Percentiles rank a stretch among this genome's conserved stretches.
Conservation (phyloP, 148 eudicot genomes). For the Oxyria digyna region DNA sequence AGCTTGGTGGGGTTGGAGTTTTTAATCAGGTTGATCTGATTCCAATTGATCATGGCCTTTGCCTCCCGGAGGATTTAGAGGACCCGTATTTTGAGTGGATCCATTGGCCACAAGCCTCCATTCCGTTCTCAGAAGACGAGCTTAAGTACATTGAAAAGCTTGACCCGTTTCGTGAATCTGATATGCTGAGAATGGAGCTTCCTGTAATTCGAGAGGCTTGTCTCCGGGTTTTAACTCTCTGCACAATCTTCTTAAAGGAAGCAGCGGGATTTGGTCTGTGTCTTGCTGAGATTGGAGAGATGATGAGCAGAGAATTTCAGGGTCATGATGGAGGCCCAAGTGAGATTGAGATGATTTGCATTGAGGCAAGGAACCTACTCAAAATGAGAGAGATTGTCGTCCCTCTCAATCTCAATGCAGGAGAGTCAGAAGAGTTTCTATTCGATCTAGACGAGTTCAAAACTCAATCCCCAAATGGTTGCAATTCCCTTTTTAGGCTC, state of each 20-base stretch:
- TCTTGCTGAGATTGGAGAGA: constrained; percentile 36
- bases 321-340: constrained; percentile 21
- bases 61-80: constrained; percentile 31
- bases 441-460: constrained; percentile 17
- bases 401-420: not conserved
- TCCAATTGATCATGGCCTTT: constrained; percentile 37
- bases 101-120: constrained; percentile 37
- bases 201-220: constrained; percentile 35
- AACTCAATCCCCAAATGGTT: not conserved
- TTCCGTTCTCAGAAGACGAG: constrained; percentile 31
- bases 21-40: constrained; percentile 26
- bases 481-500: constrained; percentile 13
- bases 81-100: constrained; percentile 40
- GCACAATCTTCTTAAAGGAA: constrained; percentile 27
- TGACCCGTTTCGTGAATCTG: constrained; percentile 22
- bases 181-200: constrained; percentile 27
- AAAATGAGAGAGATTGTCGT: not conserved
- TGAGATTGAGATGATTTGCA: constrained; percentile 27
- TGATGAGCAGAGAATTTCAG: constrained; percentile 34
- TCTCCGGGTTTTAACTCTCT: constrained; percentile 22
- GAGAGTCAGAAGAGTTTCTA: constrained; percentile 17
- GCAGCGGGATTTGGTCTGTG: constrained; percentile 27
- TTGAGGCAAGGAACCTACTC: constrained; percentile 17
- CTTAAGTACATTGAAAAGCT: constrained; percentile 23
- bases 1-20: constrained; percentile 17